phyloP scores from a whole-genome alignment of 2,329 filamentous ascomycete genomes.

The Colletotrichum tabaci region DNA sequence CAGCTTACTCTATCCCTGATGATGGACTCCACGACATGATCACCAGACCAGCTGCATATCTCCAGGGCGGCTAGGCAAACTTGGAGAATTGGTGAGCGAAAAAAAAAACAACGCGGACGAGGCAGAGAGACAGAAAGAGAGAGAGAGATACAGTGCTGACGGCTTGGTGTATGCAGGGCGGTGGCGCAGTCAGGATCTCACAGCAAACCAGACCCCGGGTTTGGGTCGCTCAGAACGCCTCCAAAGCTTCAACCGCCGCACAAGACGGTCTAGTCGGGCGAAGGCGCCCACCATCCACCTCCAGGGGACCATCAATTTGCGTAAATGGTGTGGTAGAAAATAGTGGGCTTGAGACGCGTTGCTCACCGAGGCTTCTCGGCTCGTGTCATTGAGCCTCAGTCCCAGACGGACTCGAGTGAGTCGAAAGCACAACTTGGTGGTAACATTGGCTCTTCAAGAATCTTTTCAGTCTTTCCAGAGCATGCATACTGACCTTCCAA shows the following conservation, averaged over 20 bases:
- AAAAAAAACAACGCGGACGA: not conserved
- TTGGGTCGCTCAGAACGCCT: conserved; percentile 10
- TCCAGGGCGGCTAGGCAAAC: conserved; percentile 29
- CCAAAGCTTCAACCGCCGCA: conserved; percentile 18
- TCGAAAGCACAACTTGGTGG: too few relatives aligned
- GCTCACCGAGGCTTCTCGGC: too few relatives aligned
- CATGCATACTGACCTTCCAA: too few relatives aligned
- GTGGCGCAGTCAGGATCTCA: not conserved
- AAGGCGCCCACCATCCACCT: conserved; percentile 9
- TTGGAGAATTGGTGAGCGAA: not conserved
- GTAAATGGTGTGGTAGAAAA: too few relatives aligned
- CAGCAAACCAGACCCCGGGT: not conserved
- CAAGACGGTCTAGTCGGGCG: conserved; percentile 29
- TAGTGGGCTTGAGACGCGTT: too few relatives aligned
- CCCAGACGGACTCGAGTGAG: too few relatives aligned
- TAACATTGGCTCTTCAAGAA: too few relatives aligned
- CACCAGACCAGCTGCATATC: conserved; percentile 1
- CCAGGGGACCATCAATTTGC: not conserved
- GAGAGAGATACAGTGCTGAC: too few relatives aligned
- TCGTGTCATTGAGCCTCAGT: too few relatives aligned
- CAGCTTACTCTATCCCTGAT: not conserved
- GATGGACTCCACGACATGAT: not conserved
- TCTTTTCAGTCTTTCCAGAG: too few relatives aligned
- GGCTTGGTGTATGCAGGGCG: not conserved
- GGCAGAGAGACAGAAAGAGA: not conserved